A percentile compares a stretch with the other conserved stretches of the same genome.
phyloP scores from a whole-genome alignment of 2,329 filamentous ascomycete genomes.

The Beauveria rudraprayagi region DNA sequence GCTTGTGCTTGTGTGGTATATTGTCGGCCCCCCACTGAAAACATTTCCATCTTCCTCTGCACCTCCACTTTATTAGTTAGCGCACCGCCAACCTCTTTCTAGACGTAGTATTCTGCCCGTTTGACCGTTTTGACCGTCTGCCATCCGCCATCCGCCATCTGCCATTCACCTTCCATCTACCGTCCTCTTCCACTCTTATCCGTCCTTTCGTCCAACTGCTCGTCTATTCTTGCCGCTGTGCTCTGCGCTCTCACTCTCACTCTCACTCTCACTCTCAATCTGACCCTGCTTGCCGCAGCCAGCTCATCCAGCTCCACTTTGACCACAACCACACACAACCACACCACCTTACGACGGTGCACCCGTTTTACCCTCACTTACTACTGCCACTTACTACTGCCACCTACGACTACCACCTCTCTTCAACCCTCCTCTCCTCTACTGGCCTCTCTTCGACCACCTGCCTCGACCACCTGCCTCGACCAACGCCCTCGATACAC shows the following conservation, averaged over 20 bases:
- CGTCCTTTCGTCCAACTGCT: background rate
- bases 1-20: no score
- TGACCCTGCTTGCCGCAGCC: background rate
- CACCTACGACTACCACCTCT: background rate
- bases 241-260: background rate
- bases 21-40: background rate
- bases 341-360: background rate
- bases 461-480: background rate
- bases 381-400: background rate
- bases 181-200: background rate
- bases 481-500: background rate
- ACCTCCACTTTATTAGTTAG: constrained; percentile 4
- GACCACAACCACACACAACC: background rate
- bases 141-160: background rate
- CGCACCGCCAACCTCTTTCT: background rate
- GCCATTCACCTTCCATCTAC: no score
- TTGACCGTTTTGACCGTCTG: background rate
- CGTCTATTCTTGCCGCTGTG: background rate
- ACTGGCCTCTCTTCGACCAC: background rate
- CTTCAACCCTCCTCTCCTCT: background rate
- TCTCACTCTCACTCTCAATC: background rate
- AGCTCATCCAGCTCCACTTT: background rate
- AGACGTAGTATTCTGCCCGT: background rate
- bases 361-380: background rate
- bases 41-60: background rate